Conservation (phyloP, 2,329 filamentous ascomycete species). For the Arachnopeziza araneosa region DNA sequence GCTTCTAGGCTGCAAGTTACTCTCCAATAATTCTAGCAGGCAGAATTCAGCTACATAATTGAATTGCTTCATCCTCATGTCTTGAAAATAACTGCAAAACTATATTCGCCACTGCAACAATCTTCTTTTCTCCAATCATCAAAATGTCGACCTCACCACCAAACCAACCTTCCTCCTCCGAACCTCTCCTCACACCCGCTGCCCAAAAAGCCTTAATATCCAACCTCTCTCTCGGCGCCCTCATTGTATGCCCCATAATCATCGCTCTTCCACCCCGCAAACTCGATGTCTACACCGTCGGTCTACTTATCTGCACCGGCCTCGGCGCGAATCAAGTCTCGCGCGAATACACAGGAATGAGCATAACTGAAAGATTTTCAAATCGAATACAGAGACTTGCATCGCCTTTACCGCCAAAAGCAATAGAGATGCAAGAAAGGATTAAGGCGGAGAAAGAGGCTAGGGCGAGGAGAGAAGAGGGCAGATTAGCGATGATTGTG, state of each 20-base stretch:
- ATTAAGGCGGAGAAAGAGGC: constrained; percentile 20
- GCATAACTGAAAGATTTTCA: constrained; percentile 19
- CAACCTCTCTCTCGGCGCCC: constrained; percentile 36
- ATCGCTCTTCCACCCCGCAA: constrained; percentile 54
- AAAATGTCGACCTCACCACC: constrained; percentile 13
- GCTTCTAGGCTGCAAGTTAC: no score
- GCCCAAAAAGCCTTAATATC: constrained; percentile 13
- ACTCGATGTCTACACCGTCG: constrained; percentile 54
- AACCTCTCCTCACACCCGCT: background rate
- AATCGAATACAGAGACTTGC: constrained; percentile 6
- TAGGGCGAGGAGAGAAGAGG: constrained; percentile 1
- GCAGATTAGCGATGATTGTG: background rate
- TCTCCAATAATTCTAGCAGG: no score
- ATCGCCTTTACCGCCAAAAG: constrained; percentile 17
- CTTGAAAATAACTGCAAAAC: background rate
- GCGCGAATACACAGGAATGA: constrained; percentile 25
- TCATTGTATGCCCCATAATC: constrained; percentile 49
- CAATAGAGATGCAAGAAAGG: constrained; percentile 20
- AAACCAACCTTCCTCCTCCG: background rate
- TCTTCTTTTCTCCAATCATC: background rate
- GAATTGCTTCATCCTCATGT: background rate
- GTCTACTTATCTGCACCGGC: constrained; percentile 38
- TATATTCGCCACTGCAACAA: background rate
- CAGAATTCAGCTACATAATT: background rate
- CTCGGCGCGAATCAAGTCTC: constrained; percentile 27